Evolutionary conservation across 495 filamentous ascomycete genomes (phyloP).

Genomic region (Lepidopterella palustris): DNA sequence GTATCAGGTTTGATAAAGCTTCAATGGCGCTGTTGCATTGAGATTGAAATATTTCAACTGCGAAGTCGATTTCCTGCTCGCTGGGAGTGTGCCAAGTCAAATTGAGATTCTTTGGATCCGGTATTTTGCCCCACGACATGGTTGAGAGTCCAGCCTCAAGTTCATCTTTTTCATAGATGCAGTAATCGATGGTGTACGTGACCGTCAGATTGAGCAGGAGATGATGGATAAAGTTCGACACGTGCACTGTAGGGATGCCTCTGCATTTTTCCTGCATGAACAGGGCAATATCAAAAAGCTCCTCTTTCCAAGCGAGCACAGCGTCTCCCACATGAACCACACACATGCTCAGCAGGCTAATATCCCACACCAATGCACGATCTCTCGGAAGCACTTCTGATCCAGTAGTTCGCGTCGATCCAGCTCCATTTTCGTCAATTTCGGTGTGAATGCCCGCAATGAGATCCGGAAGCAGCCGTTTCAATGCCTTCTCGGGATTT

Average conservation of each 20-base stretch:
- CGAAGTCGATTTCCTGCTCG: slow-evolving; percentile 74
- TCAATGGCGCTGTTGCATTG: slow-evolving; percentile 63
- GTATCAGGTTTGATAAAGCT: slow-evolving; percentile 66
- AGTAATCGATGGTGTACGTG: slow-evolving; percentile 85
- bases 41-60: slow-evolving; percentile 76
- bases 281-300: slow-evolving; percentile 83
- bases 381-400: slow-evolving; percentile 90
- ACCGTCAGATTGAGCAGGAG: slow-evolving; percentile 94
- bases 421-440: slow-evolving; percentile 95
- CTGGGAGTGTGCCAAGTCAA: slow-evolving; percentile 88
- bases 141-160: slow-evolving; percentile 51
- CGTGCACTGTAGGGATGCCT: slow-evolving; percentile 87
- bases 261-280: slow-evolving; percentile 95
- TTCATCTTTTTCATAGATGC: slow-evolving; percentile 68
- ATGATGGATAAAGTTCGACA: slow-evolving; percentile 97
- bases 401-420: slow-evolving; percentile 86
- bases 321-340: slow-evolving; percentile 91
- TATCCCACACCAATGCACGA: slow-evolving; percentile 88
- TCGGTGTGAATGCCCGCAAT: slow-evolving; percentile 89
- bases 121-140: slow-evolving; percentile 70
- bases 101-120: slow-evolving; percentile 64
- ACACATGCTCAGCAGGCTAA: slow-evolving; percentile 97
- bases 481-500: slow-evolving; percentile 84
- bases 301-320: slow-evolving; percentile 77
- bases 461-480: slow-evolving; percentile 80